Evolutionary conservation across 1,284 basidiomycete species (phyloP), one percentile per base, ranked within the genome.

Genomic region (Ganoderma leucocontextum): DNA sequence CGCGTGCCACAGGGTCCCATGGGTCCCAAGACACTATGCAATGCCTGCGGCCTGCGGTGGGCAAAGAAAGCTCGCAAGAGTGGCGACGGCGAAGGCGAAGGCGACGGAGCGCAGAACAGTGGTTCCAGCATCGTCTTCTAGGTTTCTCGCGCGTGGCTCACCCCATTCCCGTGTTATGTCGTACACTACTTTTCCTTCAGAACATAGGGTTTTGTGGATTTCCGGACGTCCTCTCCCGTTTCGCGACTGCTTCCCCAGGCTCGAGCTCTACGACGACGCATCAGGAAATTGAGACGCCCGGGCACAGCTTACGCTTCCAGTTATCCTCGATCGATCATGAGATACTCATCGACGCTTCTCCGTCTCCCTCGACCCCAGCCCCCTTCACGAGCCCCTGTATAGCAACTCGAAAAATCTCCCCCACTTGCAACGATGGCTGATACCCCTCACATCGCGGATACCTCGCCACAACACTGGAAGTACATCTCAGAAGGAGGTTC

Each of bases 401-500:
- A 49, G 25, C 47, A 22, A 29, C 22, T 33, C 29, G 17, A 33
- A 53, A 0, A 13, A 29, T 53, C 29, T 15, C 29, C 13, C 33
- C 15, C 13, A 53, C 29, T 53, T 33, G 22, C 12, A 38, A 29
- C 35, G 3, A 60, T 60, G 58, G 12, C 58, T 42, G 58, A 67
- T 38, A 29, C 55, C 0, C 67, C 53, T 4, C 58, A 63, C 64
- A 52, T 82, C 62, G 71, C 79, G 1, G 77, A 83, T 44, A 90
- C 86, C 10, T 77, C 76, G 22, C 86, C 90, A 0, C 73, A 77
- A 7, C 83, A 95, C 77, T 97, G 95, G 96, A 81, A 79, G 69
- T 98, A 97, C 77, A 82, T 95, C 38, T 90, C 94, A 1, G 96
- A 97, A 80, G 96, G 96, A 17, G 94, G 93, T n/a, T 92, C 94